Evolutionary conservation across 2,329 filamentous ascomycete genomes (phyloP).

Genomic region (Cercospora zeae-maydis): DNA sequence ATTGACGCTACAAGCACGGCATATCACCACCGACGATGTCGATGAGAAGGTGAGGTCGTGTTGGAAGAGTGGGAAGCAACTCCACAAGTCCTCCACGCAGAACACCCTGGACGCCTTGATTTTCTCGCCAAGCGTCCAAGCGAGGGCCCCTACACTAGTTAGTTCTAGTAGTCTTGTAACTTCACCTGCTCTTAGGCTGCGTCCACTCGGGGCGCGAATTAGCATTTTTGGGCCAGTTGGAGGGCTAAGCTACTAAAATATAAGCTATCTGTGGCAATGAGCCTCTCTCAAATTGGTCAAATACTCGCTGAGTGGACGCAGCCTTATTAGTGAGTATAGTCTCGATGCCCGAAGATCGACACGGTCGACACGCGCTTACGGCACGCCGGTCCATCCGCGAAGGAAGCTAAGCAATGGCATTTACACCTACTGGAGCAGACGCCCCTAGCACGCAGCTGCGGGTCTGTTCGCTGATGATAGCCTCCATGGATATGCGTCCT

Average conservation of each 20-base stretch:
- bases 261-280: too few relatives aligned
- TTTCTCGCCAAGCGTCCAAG: background rate
- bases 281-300: too few relatives aligned
- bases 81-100: background rate
- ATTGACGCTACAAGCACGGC: background rate
- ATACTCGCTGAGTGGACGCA: too few relatives aligned
- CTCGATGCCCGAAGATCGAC: background rate
- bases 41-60: background rate
- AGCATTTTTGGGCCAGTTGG: too few relatives aligned
- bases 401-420: background rate
- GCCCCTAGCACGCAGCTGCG: background rate
- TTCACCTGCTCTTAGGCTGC: background rate
- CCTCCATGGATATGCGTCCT: background rate
- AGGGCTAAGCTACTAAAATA: too few relatives aligned
- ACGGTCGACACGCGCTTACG: background rate
- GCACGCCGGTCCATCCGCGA: background rate
- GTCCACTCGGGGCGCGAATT: too few relatives aligned
- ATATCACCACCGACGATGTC: background rate
- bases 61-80: background rate
- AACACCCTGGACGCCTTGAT: background rate
- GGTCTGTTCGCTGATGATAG: background rate
- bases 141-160: background rate
- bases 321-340: too few relatives aligned
- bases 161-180: too few relatives aligned
- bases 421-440: background rate